A percentile compares a stretch with the other conserved stretches of the same genome.
Evolutionary conservation across 768 basidiomycete genomes (phyloP).

Genomic region (Mycena polygramma): DNA sequence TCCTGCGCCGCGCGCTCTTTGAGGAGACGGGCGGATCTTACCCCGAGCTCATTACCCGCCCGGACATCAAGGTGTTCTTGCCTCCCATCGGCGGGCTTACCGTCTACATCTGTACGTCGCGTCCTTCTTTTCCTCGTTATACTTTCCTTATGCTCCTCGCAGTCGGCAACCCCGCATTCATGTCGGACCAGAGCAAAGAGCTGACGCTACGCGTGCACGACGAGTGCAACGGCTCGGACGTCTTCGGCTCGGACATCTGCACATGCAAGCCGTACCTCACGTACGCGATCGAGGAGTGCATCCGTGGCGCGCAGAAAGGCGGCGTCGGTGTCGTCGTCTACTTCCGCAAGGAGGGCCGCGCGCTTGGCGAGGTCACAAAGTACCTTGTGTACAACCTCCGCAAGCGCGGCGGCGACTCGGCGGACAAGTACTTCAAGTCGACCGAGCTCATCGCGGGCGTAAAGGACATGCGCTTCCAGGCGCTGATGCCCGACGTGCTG

Average conservation of each 20-base stretch:
- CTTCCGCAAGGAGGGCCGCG: slow-evolving; percentile 94
- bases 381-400: slow-evolving; percentile 97
- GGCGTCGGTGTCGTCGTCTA: slow-evolving; percentile 96
- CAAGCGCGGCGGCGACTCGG: slow-evolving; percentile 93
- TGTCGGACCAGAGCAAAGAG: slow-evolving; percentile 82
- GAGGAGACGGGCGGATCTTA: slow-evolving; percentile 98
- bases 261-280: slow-evolving; percentile 94
- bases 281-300: slow-evolving; percentile 94
- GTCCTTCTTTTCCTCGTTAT: neutral
- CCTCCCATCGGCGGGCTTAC: slow-evolving; percentile 94
- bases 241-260: slow-evolving; percentile 94
- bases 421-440: slow-evolving; percentile 93
- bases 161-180: slow-evolving; percentile 89
- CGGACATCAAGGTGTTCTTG: slow-evolving; percentile 95
- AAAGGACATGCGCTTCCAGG: slow-evolving; percentile 95
- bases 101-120: slow-evolving; percentile 88
- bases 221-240: slow-evolving; percentile 97
- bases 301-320: slow-evolving; percentile 77
- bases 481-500: slow-evolving; percentile 95
- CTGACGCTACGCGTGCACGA: slow-evolving; percentile 93
- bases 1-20: slow-evolving; percentile 92
- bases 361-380: slow-evolving; percentile 95
- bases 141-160: neutral
- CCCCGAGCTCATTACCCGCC: slow-evolving; percentile 94
- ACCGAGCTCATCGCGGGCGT: slow-evolving; percentile 96